Base-by-base conservation (phyloP, 192 early-diverging fungal species). In the Linderina pennispora region DNA sequence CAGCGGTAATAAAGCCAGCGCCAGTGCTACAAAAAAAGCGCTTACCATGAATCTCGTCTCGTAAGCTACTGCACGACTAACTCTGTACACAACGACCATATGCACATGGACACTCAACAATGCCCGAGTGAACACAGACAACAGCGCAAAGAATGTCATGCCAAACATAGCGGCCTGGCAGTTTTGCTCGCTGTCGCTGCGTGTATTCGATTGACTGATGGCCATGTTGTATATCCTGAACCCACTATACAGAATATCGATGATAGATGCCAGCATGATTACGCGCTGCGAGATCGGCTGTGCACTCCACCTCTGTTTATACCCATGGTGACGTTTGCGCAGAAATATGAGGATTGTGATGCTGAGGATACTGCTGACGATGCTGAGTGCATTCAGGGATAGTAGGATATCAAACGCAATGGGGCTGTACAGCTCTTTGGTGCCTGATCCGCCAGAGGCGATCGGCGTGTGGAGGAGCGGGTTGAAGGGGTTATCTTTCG, bases 141-240 rank as follows among this genome's bases (percentile, higher is more conserved):
- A 19, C 1, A 62, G 41, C 8, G 60, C 40, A 40, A 62, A 62
- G 25, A 62, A 55, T 3, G 60, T 62, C 9, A 54, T 19, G 3
- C 60, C 60, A 54, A 54, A 62, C 60, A 62, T 62, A 17, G 60
- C 60, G 1, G 60, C 60, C 35, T 62, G 31, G 17, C 60, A 62
- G 43, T 62, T 62, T 28, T 52, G 31, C 40, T 62, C 50, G 45
- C 58, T 60, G 40, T 47, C 36, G n/a, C 50, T 23, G n/a, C 39
- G 45, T 8, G 58, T 60, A 32, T 60, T 50, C 0, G 39, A 36
- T 16, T 60, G 58, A 0, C 50, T 36, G 24, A 60, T 53, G 14
- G 40, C 10, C 40, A 60, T 60, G 14, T 60, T 50, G 21, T 60
- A 60, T 24, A 60, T 28, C 4, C 58, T 41, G 14, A 60, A 59